These are phyloP conservation scores for Puccinia triticina DNA, from an alignment of 1,284 basidiomycete species.

Conservation along the genomic window DNA sequence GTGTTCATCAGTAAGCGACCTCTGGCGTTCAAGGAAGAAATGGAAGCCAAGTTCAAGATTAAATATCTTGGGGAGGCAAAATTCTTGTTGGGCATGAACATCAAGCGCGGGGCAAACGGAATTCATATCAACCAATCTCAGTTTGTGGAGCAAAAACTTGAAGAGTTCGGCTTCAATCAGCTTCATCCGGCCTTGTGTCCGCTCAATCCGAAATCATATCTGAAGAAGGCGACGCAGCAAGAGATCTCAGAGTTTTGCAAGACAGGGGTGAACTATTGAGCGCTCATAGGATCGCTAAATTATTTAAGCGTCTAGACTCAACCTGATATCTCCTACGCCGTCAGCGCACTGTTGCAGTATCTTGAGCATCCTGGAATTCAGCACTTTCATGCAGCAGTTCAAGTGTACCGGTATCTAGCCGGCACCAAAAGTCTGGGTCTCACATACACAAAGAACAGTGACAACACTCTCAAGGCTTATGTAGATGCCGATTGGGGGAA, in stretches of 20 bases:
- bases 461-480: not conserved
- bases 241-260: not conserved
- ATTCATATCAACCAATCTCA: not conserved
- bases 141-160: not conserved
- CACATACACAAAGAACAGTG: not conserved
- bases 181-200: not conserved
- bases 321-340: conserved; percentile 8
- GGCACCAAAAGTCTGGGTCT: not conserved
- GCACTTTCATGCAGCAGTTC: not conserved
- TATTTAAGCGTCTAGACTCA: not conserved
- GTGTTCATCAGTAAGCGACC: not conserved
- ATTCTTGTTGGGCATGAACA: not conserved
- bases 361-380: not conserved
- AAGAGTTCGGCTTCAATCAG: not conserved
- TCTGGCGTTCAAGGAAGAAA: not conserved
- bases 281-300: not conserved
- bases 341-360: not conserved
- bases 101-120: not conserved
- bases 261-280: not conserved
- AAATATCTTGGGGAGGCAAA: not conserved
- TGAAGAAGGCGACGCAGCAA: not conserved
- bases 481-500: conserved; percentile 52
- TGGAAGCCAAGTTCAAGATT: not conserved
- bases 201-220: not conserved
- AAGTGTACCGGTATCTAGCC: not conserved